Base-by-base conservation (phyloP, 1,284 basidiomycete species). In the Anthracocystis setariae region DNA sequence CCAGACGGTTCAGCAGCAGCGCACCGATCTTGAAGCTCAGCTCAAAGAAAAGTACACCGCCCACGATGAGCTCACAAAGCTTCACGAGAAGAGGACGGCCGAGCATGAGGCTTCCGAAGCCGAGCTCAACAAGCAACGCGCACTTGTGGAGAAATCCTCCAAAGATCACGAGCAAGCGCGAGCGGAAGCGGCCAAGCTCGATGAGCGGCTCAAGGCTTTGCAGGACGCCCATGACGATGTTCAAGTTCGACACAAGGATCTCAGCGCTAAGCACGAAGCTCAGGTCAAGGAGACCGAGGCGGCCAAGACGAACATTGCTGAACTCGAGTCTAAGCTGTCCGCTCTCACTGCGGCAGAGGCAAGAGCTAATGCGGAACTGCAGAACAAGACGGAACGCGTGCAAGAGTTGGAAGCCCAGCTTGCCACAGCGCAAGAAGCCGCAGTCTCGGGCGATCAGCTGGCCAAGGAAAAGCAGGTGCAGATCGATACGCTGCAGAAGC, bases 391-490 rank as follows among this genome's bases (percentile, higher is more conserved):
- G 2, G 46, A 37, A 15, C 35, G 35, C 3, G 39, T 44, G 2
- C 33, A 46, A 20, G 60, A 50, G 1, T 51, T 73, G 18, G 67
- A 70, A 24, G 23, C 13, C 42, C 62, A 70, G 55, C 62, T 66
- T 24, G n/a, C 42, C 17, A 27, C 48, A 1, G 46, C 56, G 4
- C 23, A 38, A 58, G 29, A 49, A 46, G 56, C 58, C 57, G 63
- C 44, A 3, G 51, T 44, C 13, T 38, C 66, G 5, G 46, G 54
- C 40, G 55, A 76, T 17, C 18, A 47, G 17, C 59, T 18, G 15
- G 55, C 60, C 23, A 57, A 54, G 40, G 25, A 39, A 7, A 72
- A 65, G 46, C 49, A 55, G 27, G 54, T 56, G 15, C 43, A 68
- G 33, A 13, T 61, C 35, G 46, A 47, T 13, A 21, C 25, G 17